These are phyloP conservation scores for Caryopteris hybrid DNA, from an alignment of 305 asterid species.

Conservation along the genomic window DNA sequence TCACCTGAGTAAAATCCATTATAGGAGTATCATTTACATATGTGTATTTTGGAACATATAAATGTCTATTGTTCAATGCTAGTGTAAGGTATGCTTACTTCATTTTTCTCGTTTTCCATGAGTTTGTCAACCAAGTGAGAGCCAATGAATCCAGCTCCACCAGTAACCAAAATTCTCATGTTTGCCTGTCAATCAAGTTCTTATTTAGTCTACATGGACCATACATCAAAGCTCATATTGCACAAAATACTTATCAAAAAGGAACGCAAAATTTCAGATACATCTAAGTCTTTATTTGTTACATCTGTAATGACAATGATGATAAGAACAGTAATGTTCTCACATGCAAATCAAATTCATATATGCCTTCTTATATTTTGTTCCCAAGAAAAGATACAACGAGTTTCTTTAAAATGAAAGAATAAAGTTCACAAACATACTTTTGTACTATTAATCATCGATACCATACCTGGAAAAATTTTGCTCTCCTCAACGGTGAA, in stretches of 20 bases:
- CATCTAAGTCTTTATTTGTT: not conserved
- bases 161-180: conserved; percentile 81
- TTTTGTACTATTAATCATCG: too few species aligned
- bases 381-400: too few species aligned
- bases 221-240: not conserved
- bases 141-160: conserved; percentile 90
- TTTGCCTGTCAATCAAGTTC: conserved; percentile 53
- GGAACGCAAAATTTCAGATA: not conserved
- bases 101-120: conserved; percentile 80
- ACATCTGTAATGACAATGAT: too few species aligned
- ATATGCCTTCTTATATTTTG: too few species aligned
- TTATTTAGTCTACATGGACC: not conserved
- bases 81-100: conserved; percentile 33
- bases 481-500: conserved; percentile 73
- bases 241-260: not conserved
- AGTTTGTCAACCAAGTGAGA: conserved; percentile 80
- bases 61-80: not conserved
- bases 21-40: not conserved
- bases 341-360: too few species aligned
- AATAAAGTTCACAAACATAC: too few species aligned
- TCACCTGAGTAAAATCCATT: conserved; percentile 42
- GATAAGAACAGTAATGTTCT: too few species aligned
- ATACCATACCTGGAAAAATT: conserved; percentile 56
- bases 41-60: not conserved
- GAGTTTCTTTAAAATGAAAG: too few species aligned